Conservation (phyloP, 331 rosid genomes). For the Arachis monticola region DNA sequence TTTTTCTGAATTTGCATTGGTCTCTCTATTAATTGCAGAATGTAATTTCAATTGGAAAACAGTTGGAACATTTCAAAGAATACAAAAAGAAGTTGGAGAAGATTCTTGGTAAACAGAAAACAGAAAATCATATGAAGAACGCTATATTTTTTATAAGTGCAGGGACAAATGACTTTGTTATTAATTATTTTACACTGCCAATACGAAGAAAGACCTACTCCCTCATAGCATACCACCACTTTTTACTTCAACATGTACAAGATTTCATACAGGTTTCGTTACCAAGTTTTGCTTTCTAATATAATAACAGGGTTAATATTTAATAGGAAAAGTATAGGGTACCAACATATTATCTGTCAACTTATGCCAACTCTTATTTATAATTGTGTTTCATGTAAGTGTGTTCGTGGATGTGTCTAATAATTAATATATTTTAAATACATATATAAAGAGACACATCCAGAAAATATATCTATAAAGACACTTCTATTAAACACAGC, state of each 20-base stretch:
- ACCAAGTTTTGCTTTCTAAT: neutral
- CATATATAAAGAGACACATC: too few species aligned
- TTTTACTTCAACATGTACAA: conserved; percentile 51
- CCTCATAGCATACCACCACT: conserved; percentile 45
- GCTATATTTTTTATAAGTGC: conserved; percentile 67
- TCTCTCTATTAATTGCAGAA: conserved; percentile 44
- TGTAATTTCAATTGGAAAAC: conserved; percentile 58
- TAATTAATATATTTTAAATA: too few species aligned
- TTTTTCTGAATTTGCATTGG: neutral
- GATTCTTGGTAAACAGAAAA: conserved; percentile 47
- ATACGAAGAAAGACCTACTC: conserved; percentile 42
- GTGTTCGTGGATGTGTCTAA: too few species aligned
- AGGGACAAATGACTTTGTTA: conserved; percentile 73
- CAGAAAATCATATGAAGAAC: conserved; percentile 48
- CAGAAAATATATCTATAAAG: too few species aligned
- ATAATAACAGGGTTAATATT: too few species aligned
- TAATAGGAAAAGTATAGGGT: too few species aligned
- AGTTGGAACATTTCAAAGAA: conserved; percentile 62
- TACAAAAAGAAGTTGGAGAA: conserved; percentile 56
- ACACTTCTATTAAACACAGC: too few species aligned
- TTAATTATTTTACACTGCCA: conserved; percentile 64
- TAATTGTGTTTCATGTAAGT: too few species aligned
- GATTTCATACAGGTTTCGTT: conserved; percentile 60
- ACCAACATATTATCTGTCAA: too few species aligned
- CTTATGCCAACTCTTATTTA: too few species aligned